Evolutionary conservation across 2,329 filamentous ascomycete species (phyloP).

Genomic region (Neurospora crassa): DNA sequence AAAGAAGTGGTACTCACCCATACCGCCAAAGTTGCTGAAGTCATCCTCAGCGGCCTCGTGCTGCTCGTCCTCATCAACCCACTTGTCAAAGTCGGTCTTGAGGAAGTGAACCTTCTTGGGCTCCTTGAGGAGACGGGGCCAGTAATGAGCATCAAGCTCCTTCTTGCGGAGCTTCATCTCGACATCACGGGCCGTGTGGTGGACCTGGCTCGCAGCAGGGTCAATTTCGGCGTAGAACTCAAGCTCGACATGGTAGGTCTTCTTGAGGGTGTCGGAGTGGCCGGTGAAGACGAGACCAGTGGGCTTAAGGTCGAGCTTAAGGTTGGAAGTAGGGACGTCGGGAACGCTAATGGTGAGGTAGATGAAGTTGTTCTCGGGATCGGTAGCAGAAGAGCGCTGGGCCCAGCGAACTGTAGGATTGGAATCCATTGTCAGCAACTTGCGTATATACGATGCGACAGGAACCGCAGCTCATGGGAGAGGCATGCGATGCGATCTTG

Average conservation of each 20-base stretch:
- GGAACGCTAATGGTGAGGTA: conserved; percentile 85
- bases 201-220: conserved; percentile 68
- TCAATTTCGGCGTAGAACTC: conserved; percentile 91
- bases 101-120: conserved; percentile 85
- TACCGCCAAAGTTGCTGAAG: conserved; percentile 53
- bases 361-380: conserved; percentile 84
- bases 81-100: conserved; percentile 99
- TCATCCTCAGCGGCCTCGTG: conserved; percentile 81
- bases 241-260: conserved; percentile 75
- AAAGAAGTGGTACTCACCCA: conserved; percentile 37
- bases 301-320: conserved; percentile 77
- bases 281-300: conserved; percentile 73
- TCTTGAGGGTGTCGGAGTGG: conserved; percentile 73
- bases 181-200: conserved; percentile 81
- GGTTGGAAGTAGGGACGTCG: conserved; percentile 65
- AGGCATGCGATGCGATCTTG: neutral
- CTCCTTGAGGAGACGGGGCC: conserved; percentile 91
- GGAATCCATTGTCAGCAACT: conserved; percentile 1
- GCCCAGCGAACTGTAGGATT: conserved; percentile 76
- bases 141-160: conserved; percentile 88
- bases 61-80: conserved; percentile 98
- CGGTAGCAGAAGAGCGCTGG: conserved; percentile 77
- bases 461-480: neutral
- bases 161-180: conserved; percentile 95
- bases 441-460: neutral